Conservation (phyloP, 345 rosid genomes). For the Gossypioides kirkii region DNA sequence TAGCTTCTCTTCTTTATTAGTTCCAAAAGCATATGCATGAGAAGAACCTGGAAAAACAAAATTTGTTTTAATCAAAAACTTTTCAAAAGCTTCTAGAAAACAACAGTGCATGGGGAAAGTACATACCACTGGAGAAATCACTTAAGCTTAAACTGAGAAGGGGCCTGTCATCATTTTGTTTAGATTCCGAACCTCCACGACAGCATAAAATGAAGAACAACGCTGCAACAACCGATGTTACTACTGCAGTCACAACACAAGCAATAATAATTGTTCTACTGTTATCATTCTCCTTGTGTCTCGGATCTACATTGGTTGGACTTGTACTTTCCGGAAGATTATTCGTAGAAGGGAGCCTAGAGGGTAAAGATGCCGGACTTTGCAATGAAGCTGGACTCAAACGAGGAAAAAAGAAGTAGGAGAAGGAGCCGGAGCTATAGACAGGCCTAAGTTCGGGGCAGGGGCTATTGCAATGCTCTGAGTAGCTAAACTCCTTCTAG, state of each 20-base stretch:
- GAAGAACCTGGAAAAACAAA: constrained; percentile 57
- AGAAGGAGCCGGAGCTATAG: neutral
- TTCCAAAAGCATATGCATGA: constrained; percentile 36
- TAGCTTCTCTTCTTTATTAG: constrained; percentile 47
- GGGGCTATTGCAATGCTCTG: neutral
- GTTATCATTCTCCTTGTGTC: constrained; percentile 18
- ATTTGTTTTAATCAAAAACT: constrained; percentile 15
- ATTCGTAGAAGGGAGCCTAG: constrained; percentile 8
- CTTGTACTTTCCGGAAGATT: neutral
- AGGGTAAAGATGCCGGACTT: constrained; percentile 13
- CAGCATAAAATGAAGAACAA: constrained; percentile 70
- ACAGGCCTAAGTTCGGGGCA: neutral
- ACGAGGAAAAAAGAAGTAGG: neutral
- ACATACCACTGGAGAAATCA: constrained; percentile 61
- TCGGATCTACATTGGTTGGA: neutral
- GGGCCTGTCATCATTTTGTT: constrained; percentile 75
- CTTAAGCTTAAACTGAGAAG: constrained; percentile 81
- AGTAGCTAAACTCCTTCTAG: constrained; percentile 37
- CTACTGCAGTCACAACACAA: constrained; percentile 64
- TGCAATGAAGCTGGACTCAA: constrained; percentile 19
- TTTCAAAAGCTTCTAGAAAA: constrained; percentile 2
- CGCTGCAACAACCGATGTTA: constrained; percentile 62
- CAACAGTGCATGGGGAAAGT: neutral
- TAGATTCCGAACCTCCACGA: constrained; percentile 33
- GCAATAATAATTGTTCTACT: constrained; percentile 52